phyloP scores from a whole-genome alignment of 169 alveolate species.

The Plasmodium blacklocki region DNA sequence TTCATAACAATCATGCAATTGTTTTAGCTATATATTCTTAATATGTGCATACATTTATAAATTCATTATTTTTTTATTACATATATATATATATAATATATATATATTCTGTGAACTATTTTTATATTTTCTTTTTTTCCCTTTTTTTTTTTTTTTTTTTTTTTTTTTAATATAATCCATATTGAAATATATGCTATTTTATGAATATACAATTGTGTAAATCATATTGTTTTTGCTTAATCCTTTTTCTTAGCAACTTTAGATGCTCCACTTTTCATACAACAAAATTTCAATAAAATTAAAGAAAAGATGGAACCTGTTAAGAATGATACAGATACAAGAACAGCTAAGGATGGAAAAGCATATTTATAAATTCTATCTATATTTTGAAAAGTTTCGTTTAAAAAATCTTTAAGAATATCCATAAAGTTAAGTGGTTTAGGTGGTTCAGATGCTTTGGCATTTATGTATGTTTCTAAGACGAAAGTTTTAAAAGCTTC shows the following conservation, averaged over 20 bases:
- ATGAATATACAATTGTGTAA: no score
- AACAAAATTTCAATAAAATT: slow-evolving; percentile 13
- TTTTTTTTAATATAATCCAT: no score
- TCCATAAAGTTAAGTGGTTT: slow-evolving; percentile 35
- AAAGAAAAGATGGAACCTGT: slow-evolving; percentile 25
- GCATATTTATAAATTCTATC: slow-evolving; percentile 70
- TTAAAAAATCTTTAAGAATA: slow-evolving; percentile 39
- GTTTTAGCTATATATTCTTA: no score
- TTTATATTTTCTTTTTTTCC: no score
- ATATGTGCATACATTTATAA: no score
- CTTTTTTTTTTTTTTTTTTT: no score
- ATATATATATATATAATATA: no score
- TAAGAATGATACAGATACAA: slow-evolving; percentile 34
- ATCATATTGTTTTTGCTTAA: not conserved
- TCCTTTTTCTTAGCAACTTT: slow-evolving; percentile 8
- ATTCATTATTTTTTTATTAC: no score
- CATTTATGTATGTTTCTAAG: slow-evolving; percentile 67
- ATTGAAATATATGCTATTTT: no score
- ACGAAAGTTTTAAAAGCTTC: slow-evolving; percentile 81
- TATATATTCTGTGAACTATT: no score
- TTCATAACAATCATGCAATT: no score
- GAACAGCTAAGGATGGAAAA: slow-evolving; percentile 39
- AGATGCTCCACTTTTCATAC: not conserved
- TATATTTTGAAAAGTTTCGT: slow-evolving; percentile 48
- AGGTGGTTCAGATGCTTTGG: slow-evolving; percentile 55